Evolutionary conservation across 2,329 filamentous ascomycete species (phyloP), one percentile per base, ranked within the genome.

Genomic region (Cercospora sp.): DNA sequence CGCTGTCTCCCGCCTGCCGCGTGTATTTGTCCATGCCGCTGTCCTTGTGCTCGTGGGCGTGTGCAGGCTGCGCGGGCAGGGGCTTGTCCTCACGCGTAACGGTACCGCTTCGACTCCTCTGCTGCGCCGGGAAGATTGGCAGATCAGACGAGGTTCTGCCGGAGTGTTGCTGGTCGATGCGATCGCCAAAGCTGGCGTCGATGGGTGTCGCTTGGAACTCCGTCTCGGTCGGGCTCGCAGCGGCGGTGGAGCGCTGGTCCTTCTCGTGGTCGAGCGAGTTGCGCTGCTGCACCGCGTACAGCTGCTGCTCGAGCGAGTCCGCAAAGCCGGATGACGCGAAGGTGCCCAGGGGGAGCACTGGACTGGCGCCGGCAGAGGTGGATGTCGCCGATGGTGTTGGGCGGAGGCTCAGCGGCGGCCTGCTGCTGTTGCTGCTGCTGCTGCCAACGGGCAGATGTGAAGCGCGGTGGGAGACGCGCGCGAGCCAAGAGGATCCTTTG

Each of bases 11-110:
- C 16, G 73, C 75, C 58, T 76, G 75, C 58, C 70, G 69, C 30
- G 71, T 71, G 68, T 77, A 78, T 61, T 75, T 76, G 69, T 78
- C 75, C 76, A 78, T 78, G 40, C 64, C 73, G 62, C 30, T 59
- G 57, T 55, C 58, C 55, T 61, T 31, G 13, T 42, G 20, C 18
- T 55, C 61, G 26, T 58, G 57, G 33, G 26, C 10, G 30, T 20
- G 30, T 13, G 53, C 65, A 48, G 66, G 66, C 33, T 64, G 28
- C 13, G 53, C 62, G 18, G 66, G 66, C 40, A 68, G 51, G 30
- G 66, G 66, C 62, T 68, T 68, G 28, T 65, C 51, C 55, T 65
- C 63, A 40, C 58, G 69, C 58, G 67, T 70, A 36, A 66, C 36
- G 18, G 69, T 71, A 55, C 63, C 69, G 59, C 67, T 69, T n/a